phyloP scores from a whole-genome alignment of 2,329 filamentous ascomycete genomes.

The Neophaeococcomyces aloes region DNA sequence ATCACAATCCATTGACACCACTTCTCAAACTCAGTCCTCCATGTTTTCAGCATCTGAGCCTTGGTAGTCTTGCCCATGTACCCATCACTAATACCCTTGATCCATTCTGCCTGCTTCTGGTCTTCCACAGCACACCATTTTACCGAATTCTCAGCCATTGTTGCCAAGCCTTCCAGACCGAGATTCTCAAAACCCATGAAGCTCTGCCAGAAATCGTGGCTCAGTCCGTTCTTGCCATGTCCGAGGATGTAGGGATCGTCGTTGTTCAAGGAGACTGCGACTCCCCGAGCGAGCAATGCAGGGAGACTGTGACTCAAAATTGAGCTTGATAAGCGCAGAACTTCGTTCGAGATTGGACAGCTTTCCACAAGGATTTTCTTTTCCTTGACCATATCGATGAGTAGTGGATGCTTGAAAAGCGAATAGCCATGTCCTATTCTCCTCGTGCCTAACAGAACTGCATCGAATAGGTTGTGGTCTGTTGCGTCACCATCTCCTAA shows the following conservation, averaged over 20 bases:
- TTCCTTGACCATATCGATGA: conserved; percentile 80
- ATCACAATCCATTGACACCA: conserved; percentile 85
- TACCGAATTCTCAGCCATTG: conserved; percentile 84
- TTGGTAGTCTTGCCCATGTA: conserved; percentile 61
- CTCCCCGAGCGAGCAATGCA: conserved; percentile 71
- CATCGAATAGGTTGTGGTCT: conserved; percentile 81
- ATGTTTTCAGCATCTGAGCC: conserved; percentile 63
- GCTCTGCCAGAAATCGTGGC: conserved; percentile 89
- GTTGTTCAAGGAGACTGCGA: conserved; percentile 74
- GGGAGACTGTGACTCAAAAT: conserved; percentile 73
- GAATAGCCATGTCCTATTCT: conserved; percentile 85
- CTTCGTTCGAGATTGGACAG: conserved; percentile 85
- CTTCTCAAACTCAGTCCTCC: conserved; percentile 72
- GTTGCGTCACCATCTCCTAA: conserved; percentile 66
- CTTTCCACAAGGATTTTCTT: conserved; percentile 80
- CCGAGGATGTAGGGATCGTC: conserved; percentile 86
- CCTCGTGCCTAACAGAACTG: conserved; percentile 72
- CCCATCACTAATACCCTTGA: conserved; percentile 60
- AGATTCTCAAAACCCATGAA: conserved; percentile 87
- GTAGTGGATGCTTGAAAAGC: conserved; percentile 79
- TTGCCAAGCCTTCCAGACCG: conserved; percentile 73
- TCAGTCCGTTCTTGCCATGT: conserved; percentile 70
- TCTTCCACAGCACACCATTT: conserved; percentile 86
- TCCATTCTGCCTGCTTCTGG: conserved; percentile 59
- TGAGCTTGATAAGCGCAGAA: conserved; percentile 65